Conservation (phyloP, 2,329 filamentous ascomycete genomes). For the Uncinocarpus reesii region DNA sequence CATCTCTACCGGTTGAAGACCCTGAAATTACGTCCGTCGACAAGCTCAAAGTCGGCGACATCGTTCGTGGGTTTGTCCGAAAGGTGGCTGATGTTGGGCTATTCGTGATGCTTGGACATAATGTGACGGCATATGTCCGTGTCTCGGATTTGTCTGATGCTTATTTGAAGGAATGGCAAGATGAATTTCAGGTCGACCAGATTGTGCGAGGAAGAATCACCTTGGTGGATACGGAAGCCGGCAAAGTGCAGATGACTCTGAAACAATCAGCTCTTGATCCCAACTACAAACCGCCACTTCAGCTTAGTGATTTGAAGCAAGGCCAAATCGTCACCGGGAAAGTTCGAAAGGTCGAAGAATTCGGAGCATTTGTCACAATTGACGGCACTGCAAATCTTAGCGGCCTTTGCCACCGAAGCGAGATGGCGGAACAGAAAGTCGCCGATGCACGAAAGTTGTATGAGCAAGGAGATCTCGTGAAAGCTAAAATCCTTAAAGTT, state of each 20-base stretch:
- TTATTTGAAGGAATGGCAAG: conserved; percentile 93
- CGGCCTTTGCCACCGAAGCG: conserved; percentile 80
- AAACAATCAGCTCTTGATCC: conserved; percentile 76
- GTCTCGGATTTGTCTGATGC: conserved; percentile 82
- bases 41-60: conserved; percentile 65
- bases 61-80: conserved; percentile 85
- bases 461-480: conserved; percentile 81
- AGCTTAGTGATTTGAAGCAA: conserved; percentile 63
- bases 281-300: conserved; percentile 62
- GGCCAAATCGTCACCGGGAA: conserved; percentile 82
- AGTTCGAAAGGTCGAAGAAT: conserved; percentile 87
- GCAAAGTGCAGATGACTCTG: conserved; percentile 73
- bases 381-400: conserved; percentile 82
- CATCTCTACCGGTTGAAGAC: conserved; percentile 69
- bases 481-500: conserved; percentile 75
- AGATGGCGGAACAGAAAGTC: conserved; percentile 77
- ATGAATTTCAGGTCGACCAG: conserved; percentile 75
- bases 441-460: conserved; percentile 83
- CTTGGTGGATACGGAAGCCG: conserved; percentile 55
- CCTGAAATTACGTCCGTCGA: conserved; percentile 60
- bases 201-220: conserved; percentile 80
- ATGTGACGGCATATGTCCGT: conserved; percentile 70
- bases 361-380: conserved; percentile 85
- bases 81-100: conserved; percentile 81
- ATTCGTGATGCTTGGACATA: conserved; percentile 72